Evolutionary conservation across 129 eudicot species (phyloP).

Genomic region (Kitagawia praeruptora): DNA sequence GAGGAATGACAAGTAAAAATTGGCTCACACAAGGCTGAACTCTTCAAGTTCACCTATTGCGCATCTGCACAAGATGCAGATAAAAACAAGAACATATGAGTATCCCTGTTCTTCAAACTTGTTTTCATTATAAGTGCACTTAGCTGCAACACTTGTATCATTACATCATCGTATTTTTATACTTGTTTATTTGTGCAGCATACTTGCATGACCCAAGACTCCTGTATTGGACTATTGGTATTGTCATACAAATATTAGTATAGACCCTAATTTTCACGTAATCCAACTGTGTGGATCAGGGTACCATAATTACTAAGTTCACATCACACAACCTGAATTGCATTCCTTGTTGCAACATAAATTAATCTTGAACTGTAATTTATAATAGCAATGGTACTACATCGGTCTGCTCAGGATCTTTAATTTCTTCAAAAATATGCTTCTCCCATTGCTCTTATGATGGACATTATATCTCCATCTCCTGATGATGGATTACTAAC

Average conservation of each 20-base stretch:
- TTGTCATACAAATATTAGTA: too few species aligned
- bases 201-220: background rate
- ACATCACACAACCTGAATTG: background rate
- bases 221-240: too few species aligned
- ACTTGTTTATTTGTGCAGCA: background rate
- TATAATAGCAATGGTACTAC: background rate
- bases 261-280: too few species aligned
- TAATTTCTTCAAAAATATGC: background rate
- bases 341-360: background rate
- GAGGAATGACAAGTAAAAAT: too few species aligned
- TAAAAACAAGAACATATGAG: too few species aligned
- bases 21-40: too few species aligned
- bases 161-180: background rate
- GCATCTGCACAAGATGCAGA: background rate
- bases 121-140: too few species aligned
- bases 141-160: too few species aligned
- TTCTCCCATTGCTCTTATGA: slow-evolving; percentile 31
- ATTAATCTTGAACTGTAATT: background rate
- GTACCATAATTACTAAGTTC: background rate
- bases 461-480: slow-evolving; percentile 20
- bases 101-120: too few species aligned
- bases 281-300: background rate
- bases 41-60: background rate
- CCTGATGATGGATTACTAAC: slow-evolving; percentile 10
- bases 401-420: background rate